phyloP scores from a whole-genome alignment of 108 stramenopile genomes.

The Cylindrotheca fusiformis region DNA sequence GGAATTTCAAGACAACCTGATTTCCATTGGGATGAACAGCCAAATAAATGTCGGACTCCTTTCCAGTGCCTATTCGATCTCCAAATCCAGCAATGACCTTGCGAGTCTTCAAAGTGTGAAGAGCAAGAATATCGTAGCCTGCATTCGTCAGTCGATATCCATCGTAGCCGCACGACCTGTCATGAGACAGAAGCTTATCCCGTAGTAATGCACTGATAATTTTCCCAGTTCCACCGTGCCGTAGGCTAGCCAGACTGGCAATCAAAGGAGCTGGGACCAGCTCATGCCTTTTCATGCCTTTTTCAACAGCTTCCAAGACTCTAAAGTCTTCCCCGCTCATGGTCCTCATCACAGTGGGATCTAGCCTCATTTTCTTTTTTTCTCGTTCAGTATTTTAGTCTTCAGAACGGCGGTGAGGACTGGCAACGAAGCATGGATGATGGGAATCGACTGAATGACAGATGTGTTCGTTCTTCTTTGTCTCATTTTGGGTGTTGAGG shows the following conservation, averaged over 20 bases:
- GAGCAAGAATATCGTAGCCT: conserved; percentile 97
- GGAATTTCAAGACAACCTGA: conserved; percentile 95
- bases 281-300: conserved; percentile 94
- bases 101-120: conserved; percentile 77
- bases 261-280: conserved; percentile 91
- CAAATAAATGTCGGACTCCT: conserved; percentile 89
- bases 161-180: conserved; percentile 88
- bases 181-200: conserved; percentile 94
- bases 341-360: conserved; percentile 86
- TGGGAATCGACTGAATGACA: too few species aligned
- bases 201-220: conserved; percentile 83
- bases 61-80: conserved; percentile 97
- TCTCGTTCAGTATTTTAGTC: neutral
- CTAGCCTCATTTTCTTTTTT: conserved; percentile 70
- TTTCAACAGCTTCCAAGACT: conserved; percentile 96
- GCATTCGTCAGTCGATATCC: conserved; percentile 95
- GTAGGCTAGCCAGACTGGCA: conserved; percentile 84
- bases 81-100: conserved; percentile 88
- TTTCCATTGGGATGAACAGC: conserved; percentile 71
- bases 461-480: too few species aligned
- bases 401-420: too few species aligned
- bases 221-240: conserved; percentile 94
- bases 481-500: too few species aligned
- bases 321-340: conserved; percentile 89
- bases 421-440: too few species aligned